phyloP scores from a whole-genome alignment of 108 stramenopile species.

The Stephanodiscus triporus region DNA sequence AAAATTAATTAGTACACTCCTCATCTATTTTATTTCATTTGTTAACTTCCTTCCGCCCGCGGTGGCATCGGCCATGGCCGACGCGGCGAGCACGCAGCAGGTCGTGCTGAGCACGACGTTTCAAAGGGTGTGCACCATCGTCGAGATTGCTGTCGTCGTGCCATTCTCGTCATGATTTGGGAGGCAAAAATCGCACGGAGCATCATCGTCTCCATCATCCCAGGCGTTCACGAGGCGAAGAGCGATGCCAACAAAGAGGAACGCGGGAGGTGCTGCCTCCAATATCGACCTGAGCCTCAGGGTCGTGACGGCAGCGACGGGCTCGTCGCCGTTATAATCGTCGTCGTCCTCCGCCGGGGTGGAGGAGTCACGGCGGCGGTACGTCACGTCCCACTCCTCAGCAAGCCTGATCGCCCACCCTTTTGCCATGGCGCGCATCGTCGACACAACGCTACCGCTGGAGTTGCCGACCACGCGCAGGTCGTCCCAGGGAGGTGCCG shows the following conservation, averaged over 20 bases:
- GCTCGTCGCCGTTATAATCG: slow-evolving; percentile 23
- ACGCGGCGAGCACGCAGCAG: slow-evolving; percentile 26
- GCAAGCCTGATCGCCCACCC: slow-evolving; percentile 56
- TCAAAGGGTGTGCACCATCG: no score
- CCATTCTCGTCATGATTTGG: not conserved
- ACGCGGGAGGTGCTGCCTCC: no score
- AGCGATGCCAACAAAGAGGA: slow-evolving; percentile 42
- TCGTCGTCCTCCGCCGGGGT: slow-evolving; percentile 16
- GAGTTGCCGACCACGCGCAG: slow-evolving; percentile 65
- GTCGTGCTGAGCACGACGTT: slow-evolving; percentile 24
- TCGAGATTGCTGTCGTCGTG: slow-evolving; percentile 1
- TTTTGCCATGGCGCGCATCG: slow-evolving; percentile 59
- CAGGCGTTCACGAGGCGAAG: slow-evolving; percentile 23
- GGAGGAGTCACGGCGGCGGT: no score
- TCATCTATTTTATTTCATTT: no score
- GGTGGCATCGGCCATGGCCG: not conserved
- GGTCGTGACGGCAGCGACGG: not conserved
- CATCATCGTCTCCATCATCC: slow-evolving; percentile 6
- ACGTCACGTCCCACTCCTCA: slow-evolving; percentile 46
- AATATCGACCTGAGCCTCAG: no score
- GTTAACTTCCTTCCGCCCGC: no score
- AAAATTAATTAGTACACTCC: no score
- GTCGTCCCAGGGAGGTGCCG: slow-evolving; percentile 48
- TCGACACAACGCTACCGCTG: slow-evolving; percentile 74
- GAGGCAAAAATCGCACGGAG: not conserved